phyloP scores from a whole-genome alignment of 345 rosid genomes.

The Clarkia xantiana region DNA sequence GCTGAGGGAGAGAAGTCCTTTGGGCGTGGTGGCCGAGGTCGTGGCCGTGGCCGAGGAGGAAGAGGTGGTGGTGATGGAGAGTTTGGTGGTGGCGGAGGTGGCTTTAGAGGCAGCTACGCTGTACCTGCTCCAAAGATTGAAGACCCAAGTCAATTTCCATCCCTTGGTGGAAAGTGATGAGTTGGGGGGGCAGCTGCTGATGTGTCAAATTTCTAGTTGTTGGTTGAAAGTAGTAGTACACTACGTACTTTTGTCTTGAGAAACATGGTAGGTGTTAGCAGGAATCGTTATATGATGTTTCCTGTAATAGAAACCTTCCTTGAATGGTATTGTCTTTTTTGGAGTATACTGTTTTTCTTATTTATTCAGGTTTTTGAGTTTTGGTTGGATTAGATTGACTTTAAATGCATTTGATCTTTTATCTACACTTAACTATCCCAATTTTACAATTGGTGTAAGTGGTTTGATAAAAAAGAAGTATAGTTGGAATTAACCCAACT shows the following conservation, averaged over 20 bases:
- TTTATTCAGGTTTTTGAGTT: constrained; percentile 6
- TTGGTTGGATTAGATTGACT: background rate
- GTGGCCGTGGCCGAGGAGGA: constrained; percentile 47
- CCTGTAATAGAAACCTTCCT: constrained; percentile 16
- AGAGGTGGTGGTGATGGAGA: constrained; percentile 40
- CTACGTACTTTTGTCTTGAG: background rate
- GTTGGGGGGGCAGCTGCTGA: background rate
- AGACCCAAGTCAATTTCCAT: constrained; percentile 81
- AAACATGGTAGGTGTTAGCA: constrained; percentile 7
- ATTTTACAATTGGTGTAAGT: too few species aligned
- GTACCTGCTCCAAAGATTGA: constrained; percentile 54
- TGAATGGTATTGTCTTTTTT: constrained; percentile 4
- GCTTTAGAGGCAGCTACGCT: constrained; percentile 2
- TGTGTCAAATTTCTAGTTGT: background rate
- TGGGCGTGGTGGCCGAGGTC: constrained; percentile 43
- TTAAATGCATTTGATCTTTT: background rate
- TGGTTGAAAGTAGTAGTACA: background rate
- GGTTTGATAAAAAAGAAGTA: too few species aligned
- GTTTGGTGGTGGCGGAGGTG: background rate
- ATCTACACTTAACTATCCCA: too few species aligned
- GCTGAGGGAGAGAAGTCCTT: constrained; percentile 63
- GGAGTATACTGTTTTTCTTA: background rate
- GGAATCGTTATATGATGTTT: constrained; percentile 14
- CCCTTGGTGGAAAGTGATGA: constrained; percentile 77
- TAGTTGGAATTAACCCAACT: too few species aligned